Evolutionary conservation across 257 asterid genomes (phyloP).

Genomic region (Solanum clarkiae): DNA sequence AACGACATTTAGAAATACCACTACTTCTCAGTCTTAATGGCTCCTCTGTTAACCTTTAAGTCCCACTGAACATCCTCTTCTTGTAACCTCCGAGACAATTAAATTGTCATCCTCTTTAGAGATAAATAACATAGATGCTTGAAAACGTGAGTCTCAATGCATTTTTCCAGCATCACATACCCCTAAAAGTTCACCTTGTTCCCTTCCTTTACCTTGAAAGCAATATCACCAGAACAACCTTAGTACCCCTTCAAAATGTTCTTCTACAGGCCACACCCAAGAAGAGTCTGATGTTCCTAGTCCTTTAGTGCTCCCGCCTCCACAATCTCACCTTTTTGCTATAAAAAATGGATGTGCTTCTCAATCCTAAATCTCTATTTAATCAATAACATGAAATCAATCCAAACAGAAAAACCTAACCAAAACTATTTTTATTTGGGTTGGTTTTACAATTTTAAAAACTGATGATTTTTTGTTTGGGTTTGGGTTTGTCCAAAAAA

Average conservation of each 20-base stretch:
- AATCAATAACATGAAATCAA: neutral
- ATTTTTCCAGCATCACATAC: neutral
- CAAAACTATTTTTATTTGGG: too few species aligned
- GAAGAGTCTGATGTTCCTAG: neutral
- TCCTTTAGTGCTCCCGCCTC: neutral
- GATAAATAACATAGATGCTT: neutral
- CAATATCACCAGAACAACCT: neutral
- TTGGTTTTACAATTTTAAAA: too few species aligned
- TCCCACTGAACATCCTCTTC: neutral
- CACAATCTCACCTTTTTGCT: neutral
- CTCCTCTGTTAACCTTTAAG: neutral
- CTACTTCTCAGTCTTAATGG: neutral
- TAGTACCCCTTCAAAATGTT: neutral
- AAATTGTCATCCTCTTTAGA: neutral
- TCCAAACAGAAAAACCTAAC: too few species aligned
- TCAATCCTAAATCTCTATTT: neutral
- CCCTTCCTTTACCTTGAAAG: neutral
- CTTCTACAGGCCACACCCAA: neutral
- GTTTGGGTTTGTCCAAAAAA: too few species aligned
- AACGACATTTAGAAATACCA: neutral
- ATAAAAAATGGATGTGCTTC: neutral
- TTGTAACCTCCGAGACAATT: neutral
- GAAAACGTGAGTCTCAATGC: neutral
- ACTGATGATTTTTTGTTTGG: too few species aligned
- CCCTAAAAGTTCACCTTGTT: neutral